Conservation (phyloP, 805 yeast genomes). For the Phaffomyces thermotolerans region DNA sequence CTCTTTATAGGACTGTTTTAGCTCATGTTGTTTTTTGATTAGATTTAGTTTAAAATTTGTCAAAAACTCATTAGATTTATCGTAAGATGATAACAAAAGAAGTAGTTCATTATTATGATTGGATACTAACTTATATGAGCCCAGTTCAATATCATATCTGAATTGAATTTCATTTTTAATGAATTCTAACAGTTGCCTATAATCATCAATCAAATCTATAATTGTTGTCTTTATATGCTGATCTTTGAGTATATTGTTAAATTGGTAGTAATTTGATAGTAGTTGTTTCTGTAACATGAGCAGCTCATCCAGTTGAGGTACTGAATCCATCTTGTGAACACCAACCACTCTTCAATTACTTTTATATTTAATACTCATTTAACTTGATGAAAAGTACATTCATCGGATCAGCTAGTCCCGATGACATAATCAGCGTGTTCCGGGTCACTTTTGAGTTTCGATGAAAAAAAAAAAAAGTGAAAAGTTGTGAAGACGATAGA, state of each 20-base stretch:
- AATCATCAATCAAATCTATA: slow-evolving; percentile 11
- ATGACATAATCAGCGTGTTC: neutral
- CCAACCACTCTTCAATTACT: too few relatives aligned
- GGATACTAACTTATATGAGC: neutral
- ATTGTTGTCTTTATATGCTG: slow-evolving; percentile 12
- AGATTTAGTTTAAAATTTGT: slow-evolving; percentile 11
- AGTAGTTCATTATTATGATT: neutral
- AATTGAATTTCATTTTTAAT: slow-evolving; percentile 14
- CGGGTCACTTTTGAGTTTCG: neutral
- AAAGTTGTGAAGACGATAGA: slow-evolving; percentile 2
- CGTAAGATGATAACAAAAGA: slow-evolving; percentile 1
- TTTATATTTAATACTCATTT: too few relatives aligned
- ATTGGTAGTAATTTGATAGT: slow-evolving; percentile 6
- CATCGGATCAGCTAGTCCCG: neutral
- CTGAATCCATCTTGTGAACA: neutral
- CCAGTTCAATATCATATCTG: slow-evolving; percentile 11
- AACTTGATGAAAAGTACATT: neutral
- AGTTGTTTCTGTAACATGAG: slow-evolving; percentile 6
- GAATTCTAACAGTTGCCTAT: slow-evolving; percentile 10
- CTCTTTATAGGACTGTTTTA: slow-evolving; percentile 3
- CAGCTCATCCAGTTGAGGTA: neutral
- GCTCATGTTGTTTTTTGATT: slow-evolving; percentile 14
- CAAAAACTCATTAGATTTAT: slow-evolving; percentile 14
- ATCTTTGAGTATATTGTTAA: slow-evolving; percentile 9
- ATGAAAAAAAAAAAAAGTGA: neutral